Percentiles rank a stretch among this genome's conserved stretches.
Conservation (phyloP, 1,284 basidiomycete species). For the Leccinum variabile region DNA sequence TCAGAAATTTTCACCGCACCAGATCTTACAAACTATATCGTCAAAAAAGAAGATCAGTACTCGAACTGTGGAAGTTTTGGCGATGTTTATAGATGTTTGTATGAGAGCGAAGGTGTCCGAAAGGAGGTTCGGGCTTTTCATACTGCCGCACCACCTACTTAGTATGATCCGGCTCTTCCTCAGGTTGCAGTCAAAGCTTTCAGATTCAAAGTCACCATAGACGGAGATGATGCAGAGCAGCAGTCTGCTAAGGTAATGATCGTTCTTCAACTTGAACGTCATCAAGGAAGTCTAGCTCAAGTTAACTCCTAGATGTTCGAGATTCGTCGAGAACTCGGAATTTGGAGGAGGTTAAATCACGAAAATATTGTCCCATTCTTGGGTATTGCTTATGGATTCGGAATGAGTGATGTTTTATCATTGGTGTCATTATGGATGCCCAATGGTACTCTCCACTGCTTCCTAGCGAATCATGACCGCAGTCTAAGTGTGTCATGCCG, state of each 20-base stretch:
- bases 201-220: not conserved
- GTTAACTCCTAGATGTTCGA: not conserved
- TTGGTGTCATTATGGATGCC: not conserved
- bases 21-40: too few species aligned
- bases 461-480: not conserved
- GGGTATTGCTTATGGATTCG: not conserved
- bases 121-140: not conserved
- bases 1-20: too few species aligned
- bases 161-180: too few species aligned
- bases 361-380: not conserved
- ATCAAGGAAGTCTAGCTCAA: not conserved
- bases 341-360: not conserved
- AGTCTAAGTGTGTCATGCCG: not conserved
- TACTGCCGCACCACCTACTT: not conserved
- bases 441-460: not conserved
- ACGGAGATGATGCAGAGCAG: not conserved
- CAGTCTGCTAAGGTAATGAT: not conserved
- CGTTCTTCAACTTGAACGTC: too few species aligned
- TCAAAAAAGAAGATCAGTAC: too few species aligned
- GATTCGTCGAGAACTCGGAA: not conserved
- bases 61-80: too few species aligned
- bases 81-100: conserved; percentile 10
- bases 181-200: not conserved
- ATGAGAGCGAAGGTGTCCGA: not conserved
- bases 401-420: not conserved